Evolutionary conservation across 1,284 basidiomycete species (phyloP), one percentile per base, ranked within the genome.

Genomic region (Pascua guehoae): DNA sequence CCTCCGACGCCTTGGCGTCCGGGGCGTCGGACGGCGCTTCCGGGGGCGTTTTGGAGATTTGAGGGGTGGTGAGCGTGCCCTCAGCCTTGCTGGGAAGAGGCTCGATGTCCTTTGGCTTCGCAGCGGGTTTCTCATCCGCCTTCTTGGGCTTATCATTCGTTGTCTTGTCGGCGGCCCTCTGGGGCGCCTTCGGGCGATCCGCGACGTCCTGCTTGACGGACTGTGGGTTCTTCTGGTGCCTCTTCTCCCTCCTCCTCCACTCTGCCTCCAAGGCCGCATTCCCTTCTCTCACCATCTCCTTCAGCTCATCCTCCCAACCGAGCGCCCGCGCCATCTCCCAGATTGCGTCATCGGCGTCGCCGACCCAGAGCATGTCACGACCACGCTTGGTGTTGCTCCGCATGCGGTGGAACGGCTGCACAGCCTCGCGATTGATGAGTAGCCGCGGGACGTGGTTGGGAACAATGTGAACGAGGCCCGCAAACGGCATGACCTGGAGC

Each of bases 401-500:
- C 36, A 58, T 10, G n/a, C 38, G 41, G 24, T 43, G 46, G 53
- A 76, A 74, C 12, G 70, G 70, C 1, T 82, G 82, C 12, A 83
- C 83, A 0, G 71, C 60, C 66, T 84, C 82, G 40, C 81, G 71
- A 66, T 84, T 84, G 68, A 84, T 78, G 11, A 84, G 72, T 12
- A 82, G 38, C 0, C 82, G 71, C 0, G 82, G 81, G 36, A 76
- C 79, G 11, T 55, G 36, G 3, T 59, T 37, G 0, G 72, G 65
- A 5, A 82, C 81, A 11, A 71, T 66, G 56, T 79, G 68, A 16
- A 82, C 73, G 1, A 84, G 71, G 1, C 75, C 75, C 2, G 82
- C 81, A 64, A 83, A 84, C 2, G 83, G 83, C 24, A 82, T 78
- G 2, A 82, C 82, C 66, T 76, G 70, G 5, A 73, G 81, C 2